Evolutionary conservation across 2,329 filamentous ascomycete genomes (phyloP), one percentile per base, ranked within the genome.

Genomic region (Falciphora oryzae): DNA sequence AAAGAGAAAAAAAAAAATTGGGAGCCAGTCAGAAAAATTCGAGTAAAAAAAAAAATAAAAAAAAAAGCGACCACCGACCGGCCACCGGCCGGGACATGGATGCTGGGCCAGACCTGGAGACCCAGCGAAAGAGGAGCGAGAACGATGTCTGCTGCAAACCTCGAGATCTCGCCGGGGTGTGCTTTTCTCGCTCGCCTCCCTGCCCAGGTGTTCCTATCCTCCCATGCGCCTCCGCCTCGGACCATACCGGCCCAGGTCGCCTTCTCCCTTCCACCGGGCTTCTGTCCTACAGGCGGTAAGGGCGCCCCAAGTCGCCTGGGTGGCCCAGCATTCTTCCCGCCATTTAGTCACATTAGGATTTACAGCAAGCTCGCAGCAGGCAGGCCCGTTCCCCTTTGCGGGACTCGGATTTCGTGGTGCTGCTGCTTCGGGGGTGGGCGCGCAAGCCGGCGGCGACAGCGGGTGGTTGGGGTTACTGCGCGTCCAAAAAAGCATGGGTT

Each of bases 61-160:
- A 63, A 63, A 63, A 32, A 57, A 57, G 50, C 25, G 27, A 57
- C 61, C 44, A 35, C 61, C 44, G 61, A 53, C 61, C 44, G 61
- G 14, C 61, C 44, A 38, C 59, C 27, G 16, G 38, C 59, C 59
- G 59, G 59, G 59, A 31, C 32, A 60, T 60, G 59, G 59, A 35
- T 31, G 27, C 27, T 35, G 59, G 32, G 22, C 57, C 59, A 60
- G 59, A 16, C 59, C 29, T 22, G 4, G 16, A 50, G 38, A 22
- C 38, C 38, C 38, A 50, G 38, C 38, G 7, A 50, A 50, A 50
- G 38, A 50, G 38, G 16, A 50, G 38, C 38, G 38, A 50, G 38
- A 50, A 16, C 38, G 32, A 50, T 50, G 38, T 50, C 38, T 50
- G 38, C 38, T 16, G 38, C 38, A 50, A 22, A 50, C 38, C 38